Base-by-base conservation (phyloP, 495 filamentous ascomycete genomes). In the Pseudomonodictys pantanalensis region DNA sequence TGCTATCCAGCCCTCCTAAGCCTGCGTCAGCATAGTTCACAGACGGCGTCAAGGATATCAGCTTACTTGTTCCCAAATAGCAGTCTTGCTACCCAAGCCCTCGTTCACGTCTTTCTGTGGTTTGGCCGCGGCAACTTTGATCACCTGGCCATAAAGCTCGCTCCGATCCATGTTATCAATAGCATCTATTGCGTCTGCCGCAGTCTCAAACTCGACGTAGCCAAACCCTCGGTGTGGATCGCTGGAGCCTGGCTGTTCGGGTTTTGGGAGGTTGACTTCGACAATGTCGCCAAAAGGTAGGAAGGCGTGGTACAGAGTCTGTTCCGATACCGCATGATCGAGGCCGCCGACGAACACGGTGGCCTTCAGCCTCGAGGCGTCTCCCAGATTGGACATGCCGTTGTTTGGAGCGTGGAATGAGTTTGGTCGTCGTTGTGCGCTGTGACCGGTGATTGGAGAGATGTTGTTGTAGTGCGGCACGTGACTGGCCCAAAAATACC, bases 141-240 rank as follows among this genome's bases (percentile, higher is more conserved):
- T 86, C 2, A 93, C 88, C 28, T 89, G 81, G 1, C 92, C 95
- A 69, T 90, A 97, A n/a, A 99, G 79, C 77, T 96, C 91, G 58
- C 91, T 86, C 68, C 95, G 91, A 67, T 99, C 90, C 95, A 97
- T 97, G 73, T 99, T 99, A 79, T 97, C 90, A 69, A 99, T 96
- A 33, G 93, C 93, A 73, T 97, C 93, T 58, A 85, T 86, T 45
- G 91, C 92, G 75, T 99, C 93, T 52, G 84, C 84, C 20, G 84
- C 79, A 30, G 88, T 77, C 67, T 96, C 91, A 71, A 89, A 99
- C 68, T 99, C 93, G 33, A 99, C 89, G 68, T 97, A 97, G 60
- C 91, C 95, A 73, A 97, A 99, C 0, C 93, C 93, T 47, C 92
- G 78, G 72, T 99, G 93, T 10, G 82, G 77, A 11, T 95, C 90